These are phyloP conservation scores for Mycosphaerella sp. DNA, from an alignment of 2,329 filamentous ascomycete species.

Conservation along the genomic window DNA sequence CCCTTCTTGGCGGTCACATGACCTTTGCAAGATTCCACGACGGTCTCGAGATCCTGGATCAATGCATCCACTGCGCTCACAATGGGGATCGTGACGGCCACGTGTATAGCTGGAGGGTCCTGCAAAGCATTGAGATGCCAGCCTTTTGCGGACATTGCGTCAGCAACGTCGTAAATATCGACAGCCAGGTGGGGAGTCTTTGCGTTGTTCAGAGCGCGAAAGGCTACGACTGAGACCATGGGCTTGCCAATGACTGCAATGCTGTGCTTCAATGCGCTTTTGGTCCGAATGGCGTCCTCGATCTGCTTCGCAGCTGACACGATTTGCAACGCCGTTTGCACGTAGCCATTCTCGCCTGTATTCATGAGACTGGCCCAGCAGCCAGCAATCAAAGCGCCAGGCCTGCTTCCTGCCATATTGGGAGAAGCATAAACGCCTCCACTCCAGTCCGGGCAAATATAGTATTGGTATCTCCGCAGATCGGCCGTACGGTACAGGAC, in stretches of 20 bases:
- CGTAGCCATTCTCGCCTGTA: slow-evolving; percentile 80
- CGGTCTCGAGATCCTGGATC: slow-evolving; percentile 59
- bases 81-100: slow-evolving; percentile 86
- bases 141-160: slow-evolving; percentile 73
- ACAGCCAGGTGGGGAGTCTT: slow-evolving; percentile 51
- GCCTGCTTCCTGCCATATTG: slow-evolving; percentile 82
- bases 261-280: slow-evolving; percentile 54
- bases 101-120: slow-evolving; percentile 83
- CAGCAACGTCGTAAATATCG: slow-evolving; percentile 89
- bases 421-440: slow-evolving; percentile 95
- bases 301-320: slow-evolving; percentile 82
- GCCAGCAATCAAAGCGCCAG: slow-evolving; percentile 87
- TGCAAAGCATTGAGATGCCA: slow-evolving; percentile 98
- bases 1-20: slow-evolving; percentile 61
- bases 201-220: slow-evolving; percentile 50
- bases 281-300: slow-evolving; percentile 61
- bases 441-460: slow-evolving; percentile 88
- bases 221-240: slow-evolving; percentile 84
- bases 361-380: slow-evolving; percentile 92
- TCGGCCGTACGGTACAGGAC: slow-evolving; percentile 77
- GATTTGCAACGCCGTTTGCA: slow-evolving; percentile 79
- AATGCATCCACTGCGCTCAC: slow-evolving; percentile 74
- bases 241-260: slow-evolving; percentile 78
- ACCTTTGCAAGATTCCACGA: slow-evolving; percentile 66
- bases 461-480: slow-evolving; percentile 88